Conservation (phyloP, 1,284 basidiomycete genomes). For the Rugosomyces carneus region DNA sequence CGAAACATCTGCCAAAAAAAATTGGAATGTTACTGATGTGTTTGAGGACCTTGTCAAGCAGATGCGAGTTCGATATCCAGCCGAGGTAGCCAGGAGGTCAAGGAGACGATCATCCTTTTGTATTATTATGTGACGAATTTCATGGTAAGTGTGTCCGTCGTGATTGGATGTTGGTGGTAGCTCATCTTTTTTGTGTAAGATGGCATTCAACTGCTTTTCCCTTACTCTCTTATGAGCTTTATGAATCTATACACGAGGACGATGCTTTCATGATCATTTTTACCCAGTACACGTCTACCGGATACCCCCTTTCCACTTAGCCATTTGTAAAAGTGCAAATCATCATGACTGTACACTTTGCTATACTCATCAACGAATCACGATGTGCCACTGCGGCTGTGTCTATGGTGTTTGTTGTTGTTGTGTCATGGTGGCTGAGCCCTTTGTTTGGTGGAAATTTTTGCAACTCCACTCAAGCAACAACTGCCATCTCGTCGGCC, state of each 20-base stretch:
- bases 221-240: slow-evolving; percentile 2
- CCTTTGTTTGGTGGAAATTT: too few relatives aligned
- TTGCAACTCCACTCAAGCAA: too few relatives aligned
- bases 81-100: slow-evolving; percentile 35
- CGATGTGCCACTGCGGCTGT: too few relatives aligned
- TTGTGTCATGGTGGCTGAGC: too few relatives aligned
- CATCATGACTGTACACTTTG: neutral
- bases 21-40: slow-evolving; percentile 75
- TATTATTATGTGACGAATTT: slow-evolving; percentile 54
- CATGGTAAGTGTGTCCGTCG: neutral
- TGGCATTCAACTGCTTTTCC: neutral
- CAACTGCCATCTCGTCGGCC: too few relatives aligned
- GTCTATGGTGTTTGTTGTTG: too few relatives aligned
- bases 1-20: slow-evolving; percentile 78
- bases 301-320: slow-evolving; percentile 12
- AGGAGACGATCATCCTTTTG: slow-evolving; percentile 36
- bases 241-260: slow-evolving; percentile 11
- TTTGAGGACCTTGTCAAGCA: slow-evolving; percentile 76
- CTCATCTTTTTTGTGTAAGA: neutral
- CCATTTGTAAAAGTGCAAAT: slow-evolving; percentile 11
- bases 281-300: slow-evolving; percentile 14
- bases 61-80: slow-evolving; percentile 62
- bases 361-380: too few relatives aligned
- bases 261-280: slow-evolving; percentile 8
- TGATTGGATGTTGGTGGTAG: neutral